These are phyloP conservation scores for Lophiotrema nucula DNA, from an alignment of 495 filamentous ascomycete genomes.

Conservation along the genomic window DNA sequence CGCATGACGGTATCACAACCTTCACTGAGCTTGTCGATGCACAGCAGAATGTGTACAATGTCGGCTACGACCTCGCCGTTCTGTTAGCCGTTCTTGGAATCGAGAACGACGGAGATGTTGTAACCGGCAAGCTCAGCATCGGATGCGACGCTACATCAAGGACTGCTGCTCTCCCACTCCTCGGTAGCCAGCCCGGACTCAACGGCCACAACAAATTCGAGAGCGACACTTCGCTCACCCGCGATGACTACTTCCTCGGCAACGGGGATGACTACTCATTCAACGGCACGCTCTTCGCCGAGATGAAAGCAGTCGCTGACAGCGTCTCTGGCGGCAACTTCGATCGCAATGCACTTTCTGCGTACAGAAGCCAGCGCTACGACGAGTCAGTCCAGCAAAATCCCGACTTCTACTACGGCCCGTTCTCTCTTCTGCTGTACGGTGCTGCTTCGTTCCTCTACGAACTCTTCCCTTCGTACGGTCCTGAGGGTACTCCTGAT, in stretches of 20 bases:
- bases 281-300: conserved; percentile 45
- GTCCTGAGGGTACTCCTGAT: conserved; percentile 10
- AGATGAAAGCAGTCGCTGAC: conserved; percentile 33
- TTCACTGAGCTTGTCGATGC: too few relatives aligned
- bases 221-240: conserved; percentile 44
- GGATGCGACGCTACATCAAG: too few relatives aligned
- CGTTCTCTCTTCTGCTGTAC: conserved; percentile 5
- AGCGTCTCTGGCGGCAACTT: neutral
- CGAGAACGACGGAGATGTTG: too few relatives aligned
- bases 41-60: too few relatives aligned
- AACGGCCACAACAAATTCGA: conserved; percentile 50
- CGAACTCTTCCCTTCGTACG: conserved; percentile 14
- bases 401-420: conserved; percentile 14
- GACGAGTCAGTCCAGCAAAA: neutral
- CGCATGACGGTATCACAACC: conserved; percentile 14
- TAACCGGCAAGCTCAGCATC: too few relatives aligned
- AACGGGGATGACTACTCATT: conserved; percentile 43
- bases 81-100: too few relatives aligned
- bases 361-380: neutral
- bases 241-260: conserved; percentile 45
- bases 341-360: too few relatives aligned
- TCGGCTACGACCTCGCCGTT: too few relatives aligned
- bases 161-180: too few relatives aligned
- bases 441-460: conserved; percentile 23
- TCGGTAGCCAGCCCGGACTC: conserved; percentile 43